A percentile compares a stretch with the other conserved stretches of the same genome.
Conservation (phyloP, 768 basidiomycete species). For the Boletus sp. region DNA sequence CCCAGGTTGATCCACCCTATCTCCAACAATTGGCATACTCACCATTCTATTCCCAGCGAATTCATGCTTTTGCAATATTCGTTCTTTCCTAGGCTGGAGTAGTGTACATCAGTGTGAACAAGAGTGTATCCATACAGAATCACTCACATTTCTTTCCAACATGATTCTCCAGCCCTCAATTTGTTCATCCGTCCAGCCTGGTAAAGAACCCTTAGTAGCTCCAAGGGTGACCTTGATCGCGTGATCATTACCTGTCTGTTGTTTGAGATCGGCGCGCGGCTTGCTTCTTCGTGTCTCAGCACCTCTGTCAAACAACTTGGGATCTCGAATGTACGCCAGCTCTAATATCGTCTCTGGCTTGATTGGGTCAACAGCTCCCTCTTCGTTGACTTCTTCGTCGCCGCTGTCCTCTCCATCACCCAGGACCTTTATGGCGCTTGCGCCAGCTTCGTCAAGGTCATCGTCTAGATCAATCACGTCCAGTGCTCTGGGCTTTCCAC, state of each 20-base stretch:
- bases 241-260: slow-evolving; percentile 54
- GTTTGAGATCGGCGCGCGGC: slow-evolving; percentile 59
- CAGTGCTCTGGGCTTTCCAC: slow-evolving; percentile 19
- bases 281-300: slow-evolving; percentile 67
- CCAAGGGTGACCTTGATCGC: neutral
- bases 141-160: slow-evolving; percentile 81
- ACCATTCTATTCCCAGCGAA: slow-evolving; percentile 60
- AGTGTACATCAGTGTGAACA: slow-evolving; percentile 5
- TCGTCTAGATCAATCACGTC: slow-evolving; percentile 48
- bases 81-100: slow-evolving; percentile 66
- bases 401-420: slow-evolving; percentile 57
- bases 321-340: slow-evolving; percentile 70
- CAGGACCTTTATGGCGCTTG: slow-evolving; percentile 41
- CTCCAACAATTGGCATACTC: neutral
- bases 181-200: slow-evolving; percentile 79
- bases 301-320: slow-evolving; percentile 75
- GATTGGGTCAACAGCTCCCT: slow-evolving; percentile 21
- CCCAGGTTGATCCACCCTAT: slow-evolving; percentile 1
- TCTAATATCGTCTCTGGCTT: slow-evolving; percentile 67
- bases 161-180: slow-evolving; percentile 92
- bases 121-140: slow-evolving; percentile 3
- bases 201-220: neutral
- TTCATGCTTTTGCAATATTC: slow-evolving; percentile 70
- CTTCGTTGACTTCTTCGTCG: slow-evolving; percentile 35
- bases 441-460: slow-evolving; percentile 45